Base-by-base conservation (phyloP, 139 green algal species). In the Zygnema cylindricum region DNA sequence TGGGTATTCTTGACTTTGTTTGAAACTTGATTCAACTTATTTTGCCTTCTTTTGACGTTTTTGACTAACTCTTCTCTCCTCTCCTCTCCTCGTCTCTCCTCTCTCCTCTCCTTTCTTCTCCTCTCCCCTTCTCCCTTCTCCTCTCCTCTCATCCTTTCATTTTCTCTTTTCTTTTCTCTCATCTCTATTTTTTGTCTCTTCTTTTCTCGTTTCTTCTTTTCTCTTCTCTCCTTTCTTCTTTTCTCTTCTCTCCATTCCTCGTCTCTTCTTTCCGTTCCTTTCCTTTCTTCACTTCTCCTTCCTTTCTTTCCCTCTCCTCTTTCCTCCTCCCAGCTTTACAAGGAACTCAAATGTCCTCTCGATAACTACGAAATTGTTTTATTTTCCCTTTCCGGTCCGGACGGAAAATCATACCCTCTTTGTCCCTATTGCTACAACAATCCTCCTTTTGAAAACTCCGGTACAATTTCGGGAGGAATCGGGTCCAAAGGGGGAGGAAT, bases 371-470 rank as follows among this genome's bases (percentile, higher is more conserved):
- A 98, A 92, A 92, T 98, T 35, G 89, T 97, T 78, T 92, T 98
- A n/a, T 98, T 95, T 91, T 93, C 83, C n/a, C 90, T 98, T n/a
- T 81, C 78, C 2, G 95, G 95, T 3, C 32, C 88, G 16, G 96
- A 98, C 77, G 96, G 93, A 83, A 97, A 97, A 86, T 96, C 91
- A 1, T 96, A 94, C 86, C 94, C 95, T 1, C 87, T 98, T 1
- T 98, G 96, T 89, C 96, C 96, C 41, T 96, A 94, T 76, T 98
- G 96, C 92, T 98, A 96, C 93, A 97, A 95, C 88, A 86, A 96
- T 85, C 96, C 96, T 32, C 96, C 96, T 23, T 97, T 97, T 81
- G 94, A 96, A 89, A 93, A 92, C 40, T 88, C 77, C 55, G 32
- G 33, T 3, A 16, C 76, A 69, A 86, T 78, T 38, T 86, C 77